A percentile compares a stretch with the other conserved stretches of the same genome.
Evolutionary conservation across 2,329 filamentous ascomycete genomes (phyloP).

Genomic region (Dactylellina leptospora): DNA sequence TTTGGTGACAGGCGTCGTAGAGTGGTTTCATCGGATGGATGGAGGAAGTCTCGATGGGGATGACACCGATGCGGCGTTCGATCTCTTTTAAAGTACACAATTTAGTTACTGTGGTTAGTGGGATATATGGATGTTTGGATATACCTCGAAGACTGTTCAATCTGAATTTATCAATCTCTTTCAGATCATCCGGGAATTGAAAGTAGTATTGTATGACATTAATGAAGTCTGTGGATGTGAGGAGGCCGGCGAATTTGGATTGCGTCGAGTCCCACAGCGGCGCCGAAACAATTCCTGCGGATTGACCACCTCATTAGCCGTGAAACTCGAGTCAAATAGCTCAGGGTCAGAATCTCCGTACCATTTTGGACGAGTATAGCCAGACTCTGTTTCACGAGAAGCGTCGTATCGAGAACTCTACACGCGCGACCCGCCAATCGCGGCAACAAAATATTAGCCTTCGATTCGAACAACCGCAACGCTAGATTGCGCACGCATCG

Average conservation of each 20-base stretch:
- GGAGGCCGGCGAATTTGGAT: constrained; percentile 89
- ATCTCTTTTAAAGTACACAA: constrained; percentile 72
- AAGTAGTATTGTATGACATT: constrained; percentile 99
- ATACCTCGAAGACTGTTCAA: constrained; percentile 90
- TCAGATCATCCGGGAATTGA: constrained; percentile 89
- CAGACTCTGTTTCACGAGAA: constrained; percentile 96
- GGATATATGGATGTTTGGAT: constrained; percentile 10
- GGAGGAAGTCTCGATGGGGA: constrained; percentile 92
- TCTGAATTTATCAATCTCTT: constrained; percentile 90
- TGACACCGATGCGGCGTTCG: constrained; percentile 89
- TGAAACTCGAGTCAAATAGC: background rate
- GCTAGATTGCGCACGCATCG: too few relatives aligned
- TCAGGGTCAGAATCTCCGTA: too few relatives aligned
- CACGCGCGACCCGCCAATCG: background rate
- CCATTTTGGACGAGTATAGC: constrained; percentile 96
- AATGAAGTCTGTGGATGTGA: constrained; percentile 97
- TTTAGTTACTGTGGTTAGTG: background rate
- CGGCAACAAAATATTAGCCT: background rate
- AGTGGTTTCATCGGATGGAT: constrained; percentile 88
- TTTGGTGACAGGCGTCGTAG: constrained; percentile 92
- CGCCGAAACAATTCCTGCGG: constrained; percentile 89
- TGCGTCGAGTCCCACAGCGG: constrained; percentile 95
- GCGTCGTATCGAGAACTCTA: constrained; percentile 83
- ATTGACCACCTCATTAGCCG: background rate
- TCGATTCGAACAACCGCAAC: background rate